phyloP scores from a whole-genome alignment of 2,329 filamentous ascomycete species.

The Thyridium curvatum region DNA sequence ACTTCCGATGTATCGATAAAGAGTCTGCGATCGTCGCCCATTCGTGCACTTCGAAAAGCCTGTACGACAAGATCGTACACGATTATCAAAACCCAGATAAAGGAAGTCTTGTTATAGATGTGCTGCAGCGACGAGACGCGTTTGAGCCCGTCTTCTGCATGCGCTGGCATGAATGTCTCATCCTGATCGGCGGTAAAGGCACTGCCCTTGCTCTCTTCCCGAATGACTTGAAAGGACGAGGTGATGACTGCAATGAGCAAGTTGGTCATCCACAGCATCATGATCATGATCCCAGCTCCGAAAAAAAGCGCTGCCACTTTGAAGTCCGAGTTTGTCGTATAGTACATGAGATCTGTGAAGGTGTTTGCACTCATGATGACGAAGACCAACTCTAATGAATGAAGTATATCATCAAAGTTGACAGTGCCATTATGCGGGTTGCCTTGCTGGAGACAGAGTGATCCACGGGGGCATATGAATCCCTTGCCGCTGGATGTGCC shows the following conservation, averaged over 20 bases:
- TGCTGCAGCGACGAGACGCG: conserved; percentile 52
- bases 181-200: conserved; percentile 78
- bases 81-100: conserved; percentile 78
- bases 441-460: conserved; percentile 69
- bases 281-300: conserved; percentile 71
- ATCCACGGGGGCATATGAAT: conserved; percentile 79
- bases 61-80: conserved; percentile 74
- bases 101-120: conserved; percentile 66
- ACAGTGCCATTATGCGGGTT: conserved; percentile 83
- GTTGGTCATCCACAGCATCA: conserved; percentile 96
- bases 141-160: conserved; percentile 32
- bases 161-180: conserved; percentile 22
- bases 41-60: conserved; percentile 62
- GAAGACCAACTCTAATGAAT: conserved; percentile 91
- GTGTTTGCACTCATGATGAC: conserved; percentile 99
- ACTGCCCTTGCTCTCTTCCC: conserved; percentile 90
- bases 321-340: conserved; percentile 87
- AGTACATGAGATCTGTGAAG: conserved; percentile 91
- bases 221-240: conserved; percentile 95
- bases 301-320: conserved; percentile 76
- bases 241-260: conserved; percentile 95
- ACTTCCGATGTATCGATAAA: conserved; percentile 72
- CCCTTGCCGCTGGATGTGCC: conserved; percentile 63
- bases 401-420: conserved; percentile 89
- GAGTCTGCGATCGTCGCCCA: conserved; percentile 58